Evolutionary conservation across 75 land plant species (phyloP), one percentile per base, ranked within the genome.

Genomic region (Sequoiadendron giganteum): DNA sequence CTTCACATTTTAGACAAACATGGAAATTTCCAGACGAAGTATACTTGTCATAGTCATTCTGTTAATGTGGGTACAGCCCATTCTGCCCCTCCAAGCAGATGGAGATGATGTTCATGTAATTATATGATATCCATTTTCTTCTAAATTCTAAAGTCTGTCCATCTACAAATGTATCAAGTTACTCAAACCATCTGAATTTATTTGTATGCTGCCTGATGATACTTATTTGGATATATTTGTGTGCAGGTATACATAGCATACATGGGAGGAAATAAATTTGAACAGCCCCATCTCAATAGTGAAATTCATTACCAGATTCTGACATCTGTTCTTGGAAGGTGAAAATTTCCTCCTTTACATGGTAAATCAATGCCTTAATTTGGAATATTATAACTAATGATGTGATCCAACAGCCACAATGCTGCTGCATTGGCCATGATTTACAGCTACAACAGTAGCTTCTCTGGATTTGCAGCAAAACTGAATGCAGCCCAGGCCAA

Each of bases 391-490:
- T 28, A 76, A 77, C 65, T 19, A 65, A 25, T 65, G 55, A 43
- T 21, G 15, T 32, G 86, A 38, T 19, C 13, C 54, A 55, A 48
- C 89, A 95, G 95, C 86, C 43, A 89, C 73, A 88, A 90, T 21
- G 92, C 91, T 19, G 95, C 92, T 36, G 85, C 86, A 54, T 32
- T 73, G 58, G 88, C 96, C 52, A 83, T 95, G 54, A 65, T 95
- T 2, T 93, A 94, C 82, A 92, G 93, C 93, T 95, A 95, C 91
- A 94, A 81, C 83, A 88, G 92, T 45, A 86, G 93, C 15, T 92
- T 95, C 89, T 92, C 90, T n/a, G 97, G 97, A 2, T 95, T 95
- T 86, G 90, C 97, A 45, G 97, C 97, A 75, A 88, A 81, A 85
- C 93, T 95, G 43, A 91, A 89, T 80, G 56, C 94, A 84, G 86